Conservation (phyloP, 179 eudicot genomes). For the Silene vulgaris region DNA sequence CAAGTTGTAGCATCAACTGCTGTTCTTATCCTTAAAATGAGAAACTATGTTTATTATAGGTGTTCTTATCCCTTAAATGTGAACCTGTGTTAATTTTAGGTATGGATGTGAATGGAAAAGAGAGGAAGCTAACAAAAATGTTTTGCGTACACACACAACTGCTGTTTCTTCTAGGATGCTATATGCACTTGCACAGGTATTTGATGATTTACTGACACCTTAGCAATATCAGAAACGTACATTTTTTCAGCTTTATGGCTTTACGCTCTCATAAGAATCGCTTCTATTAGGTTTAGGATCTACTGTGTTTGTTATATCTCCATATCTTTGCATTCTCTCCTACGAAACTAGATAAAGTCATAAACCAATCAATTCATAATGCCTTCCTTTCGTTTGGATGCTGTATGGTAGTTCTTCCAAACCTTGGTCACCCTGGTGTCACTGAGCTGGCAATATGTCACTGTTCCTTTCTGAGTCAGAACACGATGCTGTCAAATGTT, state of each 20-base stretch:
- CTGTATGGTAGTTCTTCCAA: neutral
- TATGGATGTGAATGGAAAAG: slow-evolving; percentile 95
- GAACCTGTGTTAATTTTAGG: slow-evolving; percentile 28
- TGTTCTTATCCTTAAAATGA: neutral
- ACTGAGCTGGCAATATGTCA: too few species aligned
- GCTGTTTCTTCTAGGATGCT: slow-evolving; percentile 96
- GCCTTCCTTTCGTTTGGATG: too few species aligned
- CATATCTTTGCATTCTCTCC: neutral
- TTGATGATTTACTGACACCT: neutral
- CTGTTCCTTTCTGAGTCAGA: too few species aligned
- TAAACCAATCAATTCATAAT: too few species aligned
- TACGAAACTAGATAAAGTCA: too few species aligned
- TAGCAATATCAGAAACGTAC: neutral
- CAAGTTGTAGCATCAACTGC: neutral
- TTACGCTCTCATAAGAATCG: neutral
- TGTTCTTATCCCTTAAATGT: slow-evolving; percentile 10
- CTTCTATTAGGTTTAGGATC: neutral
- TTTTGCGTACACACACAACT: slow-evolving; percentile 90
- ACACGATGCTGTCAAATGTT: too few species aligned
- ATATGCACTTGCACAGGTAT: slow-evolving; percentile 72
- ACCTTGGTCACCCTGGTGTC: neutral
- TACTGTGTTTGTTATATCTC: neutral
- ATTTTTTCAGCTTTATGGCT: neutral
- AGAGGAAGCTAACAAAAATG: slow-evolving; percentile 81
- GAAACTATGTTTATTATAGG: slow-evolving; percentile 29